Percentiles rank a stretch among this genome's conserved stretches.
These are phyloP conservation scores for Claviceps sorghi DNA, from an alignment of 2,329 filamentous ascomycete species.

Conservation along the genomic window DNA sequence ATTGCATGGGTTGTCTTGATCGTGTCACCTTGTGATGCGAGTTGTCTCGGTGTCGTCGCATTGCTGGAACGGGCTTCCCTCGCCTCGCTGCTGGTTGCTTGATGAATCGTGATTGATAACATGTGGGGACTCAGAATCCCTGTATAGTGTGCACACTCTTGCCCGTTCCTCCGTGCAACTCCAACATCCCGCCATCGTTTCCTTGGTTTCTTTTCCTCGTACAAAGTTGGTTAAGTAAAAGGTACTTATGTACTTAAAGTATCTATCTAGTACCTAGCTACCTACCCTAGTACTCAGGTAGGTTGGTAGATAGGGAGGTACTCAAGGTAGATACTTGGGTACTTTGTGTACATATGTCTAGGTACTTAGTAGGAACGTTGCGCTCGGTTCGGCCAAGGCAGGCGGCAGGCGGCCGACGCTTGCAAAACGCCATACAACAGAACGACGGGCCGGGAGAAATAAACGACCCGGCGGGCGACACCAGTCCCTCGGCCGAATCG, in stretches of 20 bases:
- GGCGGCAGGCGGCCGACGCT: not conserved
- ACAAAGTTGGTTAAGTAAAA: too few relatives aligned
- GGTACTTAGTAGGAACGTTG: too few relatives aligned
- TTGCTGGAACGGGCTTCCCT: not conserved
- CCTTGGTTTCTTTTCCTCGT: too few relatives aligned
- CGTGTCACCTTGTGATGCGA: not conserved
- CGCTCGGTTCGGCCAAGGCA: not conserved
- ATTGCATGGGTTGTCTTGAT: not conserved
- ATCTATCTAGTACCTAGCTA: too few relatives aligned
- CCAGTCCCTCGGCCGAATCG: conserved; percentile 7
- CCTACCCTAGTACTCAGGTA: too few relatives aligned
- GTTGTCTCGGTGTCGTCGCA: not conserved
- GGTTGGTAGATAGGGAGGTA: too few relatives aligned
- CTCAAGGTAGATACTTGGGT: too few relatives aligned
- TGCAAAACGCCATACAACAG: not conserved
- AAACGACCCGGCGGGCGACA: not conserved
- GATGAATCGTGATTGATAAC: not conserved
- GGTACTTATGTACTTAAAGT: too few relatives aligned
- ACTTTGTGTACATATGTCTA: too few relatives aligned
- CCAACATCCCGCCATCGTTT: not conserved
- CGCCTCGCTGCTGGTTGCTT: not conserved
- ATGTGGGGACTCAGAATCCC: too few relatives aligned
- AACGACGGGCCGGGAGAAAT: not conserved
- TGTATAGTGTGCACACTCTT: too few relatives aligned
- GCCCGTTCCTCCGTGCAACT: not conserved